Conservation (phyloP, 2,329 filamentous ascomycete genomes). For the Monosporascus sp. region DNA sequence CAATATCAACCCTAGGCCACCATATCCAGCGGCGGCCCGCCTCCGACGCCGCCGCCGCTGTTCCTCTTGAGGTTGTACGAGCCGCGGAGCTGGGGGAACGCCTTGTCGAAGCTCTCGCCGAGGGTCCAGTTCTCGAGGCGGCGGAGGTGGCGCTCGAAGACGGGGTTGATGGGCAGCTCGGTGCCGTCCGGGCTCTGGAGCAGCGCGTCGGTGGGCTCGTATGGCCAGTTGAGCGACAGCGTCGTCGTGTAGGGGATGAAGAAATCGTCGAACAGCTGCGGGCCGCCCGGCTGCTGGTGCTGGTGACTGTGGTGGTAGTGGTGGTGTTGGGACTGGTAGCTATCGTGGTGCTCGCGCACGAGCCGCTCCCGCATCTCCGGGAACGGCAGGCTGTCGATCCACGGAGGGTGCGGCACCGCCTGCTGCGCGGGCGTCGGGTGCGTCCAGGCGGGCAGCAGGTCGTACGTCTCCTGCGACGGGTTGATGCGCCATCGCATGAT, state of each 20-base stretch:
- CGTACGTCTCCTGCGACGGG: slow-evolving; percentile 74
- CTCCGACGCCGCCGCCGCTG: not conserved
- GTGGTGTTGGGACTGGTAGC: no score
- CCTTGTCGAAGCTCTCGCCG: slow-evolving; percentile 61
- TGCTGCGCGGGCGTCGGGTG: slow-evolving; percentile 64
- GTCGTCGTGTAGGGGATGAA: slow-evolving; percentile 78
- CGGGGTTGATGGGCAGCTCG: slow-evolving; percentile 76
- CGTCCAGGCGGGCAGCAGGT: slow-evolving; percentile 69
- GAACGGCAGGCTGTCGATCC: slow-evolving; percentile 81
- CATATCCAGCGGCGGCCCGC: not conserved
- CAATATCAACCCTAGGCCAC: not conserved
- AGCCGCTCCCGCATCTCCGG: slow-evolving; percentile 64
- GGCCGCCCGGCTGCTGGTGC: slow-evolving; percentile 5
- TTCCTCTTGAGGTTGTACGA: slow-evolving; percentile 34
- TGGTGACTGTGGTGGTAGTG: no score
- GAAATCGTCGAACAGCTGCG: slow-evolving; percentile 70
- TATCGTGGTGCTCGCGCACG: slow-evolving; percentile 9
- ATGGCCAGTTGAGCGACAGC: slow-evolving; percentile 78
- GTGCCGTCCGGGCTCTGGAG: slow-evolving; percentile 52
- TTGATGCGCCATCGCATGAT: slow-evolving; percentile 81
- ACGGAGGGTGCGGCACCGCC: slow-evolving; percentile 65
- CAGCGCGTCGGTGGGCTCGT: slow-evolving; percentile 67
- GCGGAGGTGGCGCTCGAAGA: slow-evolving; percentile 76
- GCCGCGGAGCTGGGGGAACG: slow-evolving; percentile 54
- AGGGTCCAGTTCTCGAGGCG: slow-evolving; percentile 78